A percentile compares a stretch with the other conserved stretches of the same genome.
Evolutionary conservation across 1,284 basidiomycete species (phyloP).

Genomic region (Wolfiporia cocos): DNA sequence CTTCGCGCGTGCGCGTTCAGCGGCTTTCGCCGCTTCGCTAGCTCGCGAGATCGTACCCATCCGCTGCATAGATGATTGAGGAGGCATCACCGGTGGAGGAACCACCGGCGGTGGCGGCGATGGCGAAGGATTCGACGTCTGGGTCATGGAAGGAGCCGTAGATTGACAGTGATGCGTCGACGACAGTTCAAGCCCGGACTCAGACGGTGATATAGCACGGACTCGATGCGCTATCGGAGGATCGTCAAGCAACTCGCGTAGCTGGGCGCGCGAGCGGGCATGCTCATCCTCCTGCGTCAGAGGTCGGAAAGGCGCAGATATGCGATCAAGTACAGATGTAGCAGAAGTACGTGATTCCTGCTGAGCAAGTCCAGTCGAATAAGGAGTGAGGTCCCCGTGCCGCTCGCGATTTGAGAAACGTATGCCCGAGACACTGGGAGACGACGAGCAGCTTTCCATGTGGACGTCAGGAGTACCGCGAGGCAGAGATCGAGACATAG

Average conservation of each 20-base stretch:
- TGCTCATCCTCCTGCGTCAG: constrained; percentile 15
- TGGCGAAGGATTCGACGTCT: too few species aligned
- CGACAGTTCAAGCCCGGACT: constrained; percentile 1
- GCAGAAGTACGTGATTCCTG: too few species aligned
- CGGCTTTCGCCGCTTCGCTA: constrained; percentile 18
- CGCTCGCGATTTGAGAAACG: constrained; percentile 18
- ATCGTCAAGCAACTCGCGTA: constrained; percentile 16
- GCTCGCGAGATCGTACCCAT: constrained; percentile 14
- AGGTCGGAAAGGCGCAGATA: too few species aligned
- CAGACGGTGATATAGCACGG: too few species aligned
- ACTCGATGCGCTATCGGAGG: constrained; percentile 10
- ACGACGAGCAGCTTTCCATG: constrained; percentile 26
- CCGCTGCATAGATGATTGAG: constrained; percentile 8
- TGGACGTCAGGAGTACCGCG: constrained; percentile 24
- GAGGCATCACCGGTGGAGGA: constrained; percentile 7
- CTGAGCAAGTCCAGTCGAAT: too few species aligned
- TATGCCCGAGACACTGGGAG: constrained; percentile 17
- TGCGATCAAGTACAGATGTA: too few species aligned
- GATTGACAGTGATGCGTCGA: constrained; percentile 7
- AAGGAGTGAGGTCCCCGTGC: constrained; percentile 12
- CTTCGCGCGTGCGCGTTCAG: constrained; percentile 18
- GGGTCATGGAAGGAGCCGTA: constrained; percentile 12
- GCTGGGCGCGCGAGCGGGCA: constrained; percentile 15
- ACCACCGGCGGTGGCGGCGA: too few species aligned
- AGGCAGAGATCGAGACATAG: constrained; percentile 27